Evolutionary conservation across 768 basidiomycete genomes (phyloP).

Genomic region (Boletus eberwhitei): DNA sequence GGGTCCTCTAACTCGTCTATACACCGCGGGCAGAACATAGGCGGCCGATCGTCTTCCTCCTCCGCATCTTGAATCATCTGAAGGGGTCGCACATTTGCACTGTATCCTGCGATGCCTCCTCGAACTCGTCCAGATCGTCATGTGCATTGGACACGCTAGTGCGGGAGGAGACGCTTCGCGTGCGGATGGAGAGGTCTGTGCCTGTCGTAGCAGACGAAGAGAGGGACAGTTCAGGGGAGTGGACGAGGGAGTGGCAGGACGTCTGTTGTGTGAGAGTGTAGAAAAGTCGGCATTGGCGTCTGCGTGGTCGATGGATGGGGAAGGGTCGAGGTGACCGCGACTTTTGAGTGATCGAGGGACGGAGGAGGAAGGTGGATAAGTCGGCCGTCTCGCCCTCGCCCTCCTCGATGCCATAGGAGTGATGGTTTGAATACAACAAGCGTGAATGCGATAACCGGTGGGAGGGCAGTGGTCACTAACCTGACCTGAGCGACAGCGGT

Average conservation of each 20-base stretch:
- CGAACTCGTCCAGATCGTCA: slow-evolving; percentile 7
- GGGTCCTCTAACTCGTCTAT: slow-evolving; percentile 53
- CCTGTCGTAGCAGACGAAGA: slow-evolving; percentile 34
- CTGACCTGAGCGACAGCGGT: too few species aligned
- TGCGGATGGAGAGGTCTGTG: slow-evolving; percentile 32
- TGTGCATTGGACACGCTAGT: slow-evolving; percentile 18
- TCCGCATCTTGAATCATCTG: slow-evolving; percentile 33
- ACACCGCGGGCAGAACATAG: slow-evolving; percentile 38
- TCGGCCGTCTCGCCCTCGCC: slow-evolving; percentile 11
- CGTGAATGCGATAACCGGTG: slow-evolving; percentile 1
- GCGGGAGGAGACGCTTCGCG: slow-evolving; percentile 23
- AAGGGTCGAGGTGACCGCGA: not conserved
- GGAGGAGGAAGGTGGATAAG: slow-evolving; percentile 26
- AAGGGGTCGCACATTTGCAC: slow-evolving; percentile 12
- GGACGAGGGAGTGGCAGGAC: slow-evolving; percentile 31
- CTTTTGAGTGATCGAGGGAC: slow-evolving; percentile 12
- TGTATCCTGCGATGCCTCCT: slow-evolving; percentile 16
- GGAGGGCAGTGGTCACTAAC: too few species aligned
- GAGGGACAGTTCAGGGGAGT: slow-evolving; percentile 31
- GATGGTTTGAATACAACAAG: slow-evolving; percentile 18
- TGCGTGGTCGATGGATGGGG: not conserved
- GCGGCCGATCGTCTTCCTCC: slow-evolving; percentile 25
- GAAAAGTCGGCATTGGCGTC: slow-evolving; percentile 8
- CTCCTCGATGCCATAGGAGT: slow-evolving; percentile 22
- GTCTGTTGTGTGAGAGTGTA: slow-evolving; percentile 24